Base-by-base conservation (phyloP, 441 rosid species). In the Gossypium schwendimanii region DNA sequence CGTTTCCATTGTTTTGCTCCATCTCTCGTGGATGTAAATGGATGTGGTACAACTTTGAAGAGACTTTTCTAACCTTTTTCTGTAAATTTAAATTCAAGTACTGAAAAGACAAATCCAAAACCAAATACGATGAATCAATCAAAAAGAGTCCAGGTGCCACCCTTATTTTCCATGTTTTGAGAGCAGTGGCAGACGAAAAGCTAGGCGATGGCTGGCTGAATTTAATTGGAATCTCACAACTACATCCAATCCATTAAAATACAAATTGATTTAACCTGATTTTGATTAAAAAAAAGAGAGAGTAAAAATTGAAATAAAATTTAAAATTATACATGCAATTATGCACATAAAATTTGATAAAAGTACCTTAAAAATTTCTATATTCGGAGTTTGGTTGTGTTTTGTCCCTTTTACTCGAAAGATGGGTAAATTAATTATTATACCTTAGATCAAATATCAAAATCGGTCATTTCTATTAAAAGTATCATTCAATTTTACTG, bases 1-100 rank as follows among this genome's bases (percentile, higher is more conserved):
- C 53, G 3, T 20, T 63, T 44, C 53, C 69, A 11, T 4, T 4
- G 6, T 31, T 31, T 31, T 23, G 33, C 23, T 23, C 33, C 62
- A 45, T 45, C 11, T 12, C 26, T 12, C 26, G 69, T 65, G 70
- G 20, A 15, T 44, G 45, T 18, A 53, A 59, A 28, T 39, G 21
- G 14, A n/a, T 70, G 70, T 64, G 50, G 70, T 58, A 57, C 65
- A 58, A 69, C 20, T 45, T 20, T 21, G 62, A 6, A 65, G 73
- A 31, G 54, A 67, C 44, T 15, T 60, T 49, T 20, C 4, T 14
- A 21, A 12, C 14, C 6, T 52, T 26, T 31, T 73, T 74, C 45
- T 53, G 62, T 21, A 8, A 12, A 45, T 57, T 64, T 64, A 2
- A 64, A 41, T 8, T 50, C 14, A 9, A 44, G 3, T 31, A 31